Percentiles rank a stretch among this genome's conserved stretches.
Conservation (phyloP, 1,284 basidiomycete species). For the Athelia sp. region DNA sequence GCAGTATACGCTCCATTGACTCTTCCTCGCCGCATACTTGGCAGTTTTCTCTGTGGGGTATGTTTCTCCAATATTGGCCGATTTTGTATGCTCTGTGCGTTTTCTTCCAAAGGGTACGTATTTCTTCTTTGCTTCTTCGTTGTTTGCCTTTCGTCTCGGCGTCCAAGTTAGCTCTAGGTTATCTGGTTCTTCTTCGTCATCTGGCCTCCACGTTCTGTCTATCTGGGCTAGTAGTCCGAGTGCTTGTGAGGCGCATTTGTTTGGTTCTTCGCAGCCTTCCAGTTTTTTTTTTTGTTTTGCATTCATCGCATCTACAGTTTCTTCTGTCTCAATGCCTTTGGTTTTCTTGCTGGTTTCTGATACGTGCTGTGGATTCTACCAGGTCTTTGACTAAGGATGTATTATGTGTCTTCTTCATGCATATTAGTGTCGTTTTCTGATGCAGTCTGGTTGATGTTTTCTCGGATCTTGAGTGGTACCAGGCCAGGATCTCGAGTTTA, state of each 20-base stretch:
- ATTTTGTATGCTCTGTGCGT: background rate
- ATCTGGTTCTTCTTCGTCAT: background rate
- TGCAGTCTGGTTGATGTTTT: background rate
- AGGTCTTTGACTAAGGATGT: background rate
- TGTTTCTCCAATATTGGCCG: background rate
- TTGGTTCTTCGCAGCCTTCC: background rate
- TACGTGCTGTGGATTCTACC: background rate
- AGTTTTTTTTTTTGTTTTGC: background rate
- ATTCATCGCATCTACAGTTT: background rate
- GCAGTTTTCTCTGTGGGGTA: background rate
- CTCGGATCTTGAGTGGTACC: background rate
- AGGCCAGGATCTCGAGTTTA: background rate
- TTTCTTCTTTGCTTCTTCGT: background rate
- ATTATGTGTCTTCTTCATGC: background rate
- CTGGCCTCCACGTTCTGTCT: background rate
- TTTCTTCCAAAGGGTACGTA: conserved; percentile 1
- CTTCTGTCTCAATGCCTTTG: background rate
- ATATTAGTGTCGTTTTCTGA: background rate
- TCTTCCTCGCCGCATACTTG: background rate
- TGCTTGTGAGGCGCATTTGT: background rate
- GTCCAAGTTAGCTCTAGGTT: background rate
- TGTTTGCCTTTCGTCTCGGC: background rate
- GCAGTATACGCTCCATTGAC: conserved; percentile 8
- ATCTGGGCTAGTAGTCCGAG: background rate
- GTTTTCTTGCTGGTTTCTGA: background rate